Base-by-base conservation (phyloP, 306 rosid genomes). In the Amphicarpaea edgeworthii region DNA sequence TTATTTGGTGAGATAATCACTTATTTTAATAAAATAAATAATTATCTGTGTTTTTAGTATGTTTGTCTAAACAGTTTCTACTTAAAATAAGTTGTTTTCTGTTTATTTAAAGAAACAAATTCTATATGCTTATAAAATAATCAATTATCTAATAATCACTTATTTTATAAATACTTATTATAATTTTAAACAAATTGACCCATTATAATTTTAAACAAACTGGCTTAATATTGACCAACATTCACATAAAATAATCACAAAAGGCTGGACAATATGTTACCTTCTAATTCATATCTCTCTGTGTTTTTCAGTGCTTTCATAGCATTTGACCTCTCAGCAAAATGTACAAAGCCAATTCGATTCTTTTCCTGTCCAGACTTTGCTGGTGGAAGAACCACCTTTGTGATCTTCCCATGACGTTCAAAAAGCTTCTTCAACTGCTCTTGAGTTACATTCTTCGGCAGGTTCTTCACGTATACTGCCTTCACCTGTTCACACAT, bases 291-390 rank as follows among this genome's bases (percentile, higher is more conserved):
- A 82, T 95, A 95, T 87, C 75, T 92, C 86, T 92, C 97, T 8
- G 96, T 89, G 82, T 86, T 95, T 85, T 95, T 85, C 38, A 95
- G 86, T 42, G 98, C 97, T 88, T 90, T 92, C 98, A 95, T 89
- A 59, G 97, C 97, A 86, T 85, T 84, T 54, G 97, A 87, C 78
- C 97, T 90, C 80, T 95, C 98, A 46, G 88, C 79, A 85, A 95
- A 95, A 90, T 95, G 98, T 58, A 95, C 93, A 86, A 95, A 95
- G 49, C 97, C 97, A 45, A 95, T 95, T 85, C 98, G 87, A 43
- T 87, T 95, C 85, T 75, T 90, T 79, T 92, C 98, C 77, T 87
- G 96, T 34, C 98, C 98, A 47, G 93, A 80, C 65, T 89, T 90
- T 84, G 97, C 86, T 12, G 97, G 93, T 32, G 98, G 98, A 70